Base-by-base conservation (phyloP, 2,329 filamentous ascomycete genomes). In the Alternaria viburni region DNA sequence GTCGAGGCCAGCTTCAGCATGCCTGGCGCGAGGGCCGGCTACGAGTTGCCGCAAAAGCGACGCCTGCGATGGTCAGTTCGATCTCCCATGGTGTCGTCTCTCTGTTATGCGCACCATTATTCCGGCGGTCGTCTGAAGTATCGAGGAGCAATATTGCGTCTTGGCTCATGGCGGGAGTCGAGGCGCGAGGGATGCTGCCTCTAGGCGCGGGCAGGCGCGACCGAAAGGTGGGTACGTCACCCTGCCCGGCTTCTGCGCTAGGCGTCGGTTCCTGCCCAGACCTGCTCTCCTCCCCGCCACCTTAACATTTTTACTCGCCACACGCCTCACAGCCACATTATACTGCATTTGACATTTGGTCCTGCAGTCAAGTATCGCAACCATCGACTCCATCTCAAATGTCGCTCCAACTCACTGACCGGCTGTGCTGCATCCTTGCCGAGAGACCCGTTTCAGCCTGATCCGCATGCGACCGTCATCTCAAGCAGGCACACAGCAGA, bases 1-100 rank as follows among this genome's bases (percentile, higher is more conserved):
- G 78, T 99, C 96, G 25, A 99, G 86, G 6, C 92, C 91, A 8
- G 95, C 91, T 83, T 97, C 95, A 28, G 91, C 87, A 78, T 98
- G 94, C 72, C 90, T 88, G 63, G 90, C 86, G 69, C 96, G 89
- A 12, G 96, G 95, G 10, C 94, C 91, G 47, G 96, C 93, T 66
- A 98, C 93, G 68, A 98, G 92, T 78, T 97, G 93, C 72, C 95
- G 92, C 69, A 98, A 87, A 65, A 98, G 82, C 26, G 77, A 79
- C 50, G 77, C 77, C 78, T 80, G 47, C 30, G 32, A 41, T 32
- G 9, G 43, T 59, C 46, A 65, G 56, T 50, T 26, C 30, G 41
- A 13, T 5, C 11, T 19, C 3, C 17, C 6, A n/a, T 12, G 1
- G n/a, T 26, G n/a, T 15, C 9, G 15, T 9, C 17, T 23, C 4